Base-by-base conservation (phyloP, 164 flowering plant genomes). In the Umbilicus rupestris region DNA sequence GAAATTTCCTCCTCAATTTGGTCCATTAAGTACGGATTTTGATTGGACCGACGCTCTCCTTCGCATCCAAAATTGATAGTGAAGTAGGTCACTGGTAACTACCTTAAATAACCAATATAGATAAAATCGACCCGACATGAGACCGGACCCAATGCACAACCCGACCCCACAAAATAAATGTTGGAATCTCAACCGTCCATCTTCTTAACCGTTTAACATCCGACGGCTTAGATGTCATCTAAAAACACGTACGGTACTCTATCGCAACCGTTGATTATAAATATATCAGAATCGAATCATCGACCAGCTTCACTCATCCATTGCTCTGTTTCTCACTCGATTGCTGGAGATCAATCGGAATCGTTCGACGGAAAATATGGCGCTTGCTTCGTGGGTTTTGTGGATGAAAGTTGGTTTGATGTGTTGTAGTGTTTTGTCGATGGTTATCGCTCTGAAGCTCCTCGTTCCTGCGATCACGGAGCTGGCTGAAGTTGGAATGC, bases 371-470 rank as follows among this genome's bases (percentile, higher is more conserved):
- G 39, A 20, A 35, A 68, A 68, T 50, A 82, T 77, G 75, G 67
- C 67, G 16, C n/a, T 49, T 16, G 24, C 26, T 37, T 9, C 37
- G 28, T 65, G 70, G 77, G 16, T 74, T 5, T 26, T 69, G 5
- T 64, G 79, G 0, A 17, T 73, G 12, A 79, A 79, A 42, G 49
- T 71, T n/a, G 0, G 73, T 22, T 42, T 81, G 24, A 70, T 79
- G 5, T 79, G 83, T 4, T 66, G 63, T 8, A 81, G 80, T 6
- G 71, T 78, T 9, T 20, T 79, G 2, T 67, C 72, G 30, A 0
- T 72, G 31, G 83, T 82, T 31, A 37, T 80, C 44, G 71, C 59
- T 15, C 0, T 81, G 30, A 78, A 68, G 52, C 35, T 68, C 39
- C 66, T 73, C 35, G 63, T 72, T 26, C 81, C 86, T 3, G 28